These are phyloP conservation scores for Astragalus membranaceus DNA, from an alignment of 306 rosid genomes.

Conservation along the genomic window DNA sequence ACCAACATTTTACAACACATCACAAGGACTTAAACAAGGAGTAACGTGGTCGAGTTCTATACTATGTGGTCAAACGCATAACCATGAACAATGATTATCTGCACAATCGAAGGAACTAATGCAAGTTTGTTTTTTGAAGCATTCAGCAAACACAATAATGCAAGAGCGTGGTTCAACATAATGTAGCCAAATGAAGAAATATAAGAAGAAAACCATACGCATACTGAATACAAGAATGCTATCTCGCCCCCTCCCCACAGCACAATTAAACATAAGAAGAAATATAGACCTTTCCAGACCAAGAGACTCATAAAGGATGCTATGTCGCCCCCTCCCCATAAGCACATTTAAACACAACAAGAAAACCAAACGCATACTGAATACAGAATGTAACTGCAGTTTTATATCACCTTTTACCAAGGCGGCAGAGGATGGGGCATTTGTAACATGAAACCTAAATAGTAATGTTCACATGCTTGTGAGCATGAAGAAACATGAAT, in stretches of 20 bases:
- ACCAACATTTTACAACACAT: neutral
- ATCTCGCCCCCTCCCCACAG: neutral
- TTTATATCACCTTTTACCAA: slow-evolving; percentile 13
- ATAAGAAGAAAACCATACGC: slow-evolving; percentile 8
- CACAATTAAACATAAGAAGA: neutral
- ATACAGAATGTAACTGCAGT: slow-evolving; percentile 22
- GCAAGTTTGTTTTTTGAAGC: neutral
- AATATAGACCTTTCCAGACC: neutral
- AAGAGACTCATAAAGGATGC: neutral
- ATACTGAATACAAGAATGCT: too few species aligned
- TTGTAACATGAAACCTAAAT: slow-evolving; percentile 18
- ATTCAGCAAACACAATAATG: neutral
- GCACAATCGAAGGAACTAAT: neutral
- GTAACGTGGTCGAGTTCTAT: too few species aligned
- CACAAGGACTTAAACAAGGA: neutral
- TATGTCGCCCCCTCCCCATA: neutral
- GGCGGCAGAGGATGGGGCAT: slow-evolving; percentile 11
- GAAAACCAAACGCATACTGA: neutral
- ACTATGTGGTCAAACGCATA: neutral
- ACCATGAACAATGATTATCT: neutral
- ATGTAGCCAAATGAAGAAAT: neutral
- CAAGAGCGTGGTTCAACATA: neutral
- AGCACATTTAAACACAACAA: neutral
- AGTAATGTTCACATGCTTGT: slow-evolving; percentile 24
- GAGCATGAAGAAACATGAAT: slow-evolving; percentile 17